Evolutionary conservation across 1,284 basidiomycete species (phyloP).

Genomic region (Sporisorium reilianum): DNA sequence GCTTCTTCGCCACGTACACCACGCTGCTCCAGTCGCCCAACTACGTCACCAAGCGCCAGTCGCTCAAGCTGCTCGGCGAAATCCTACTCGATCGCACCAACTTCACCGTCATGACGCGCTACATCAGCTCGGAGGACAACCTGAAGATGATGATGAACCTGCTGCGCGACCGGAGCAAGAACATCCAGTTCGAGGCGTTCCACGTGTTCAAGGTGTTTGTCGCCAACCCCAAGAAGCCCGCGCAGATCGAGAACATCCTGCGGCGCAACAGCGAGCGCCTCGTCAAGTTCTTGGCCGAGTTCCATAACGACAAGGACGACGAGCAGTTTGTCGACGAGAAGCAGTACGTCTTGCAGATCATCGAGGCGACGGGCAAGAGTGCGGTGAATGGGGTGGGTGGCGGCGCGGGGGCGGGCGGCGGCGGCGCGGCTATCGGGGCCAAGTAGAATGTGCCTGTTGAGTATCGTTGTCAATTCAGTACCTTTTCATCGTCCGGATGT

Average conservation of each 20-base stretch:
- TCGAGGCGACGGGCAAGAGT: conserved; percentile 50
- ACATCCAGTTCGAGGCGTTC: conserved; percentile 99
- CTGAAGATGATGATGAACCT: conserved; percentile 99
- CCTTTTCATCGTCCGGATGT: too few species aligned
- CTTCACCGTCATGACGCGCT: conserved; percentile 98
- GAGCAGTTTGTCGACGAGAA: conserved; percentile 69
- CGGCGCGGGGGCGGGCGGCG: not conserved
- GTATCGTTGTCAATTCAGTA: too few species aligned
- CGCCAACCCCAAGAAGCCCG: conserved; percentile 98
- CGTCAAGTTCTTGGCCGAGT: conserved; percentile 86
- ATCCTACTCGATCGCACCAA: conserved; percentile 97
- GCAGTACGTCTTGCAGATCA: conserved; percentile 68
- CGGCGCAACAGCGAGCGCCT: conserved; percentile 94
- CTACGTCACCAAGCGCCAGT: conserved; percentile 99
- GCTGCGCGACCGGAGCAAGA: conserved; percentile 94
- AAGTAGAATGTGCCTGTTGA: too few species aligned
- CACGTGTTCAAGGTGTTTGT: conserved; percentile 99
- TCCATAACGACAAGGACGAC: conserved; percentile 95
- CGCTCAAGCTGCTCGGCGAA: conserved; percentile 96
- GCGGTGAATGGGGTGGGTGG: not conserved
- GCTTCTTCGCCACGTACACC: conserved; percentile 96
- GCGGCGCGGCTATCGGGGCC: conserved; percentile 13
- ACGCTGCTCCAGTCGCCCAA: conserved; percentile 89
- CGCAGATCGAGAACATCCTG: conserved; percentile 91
- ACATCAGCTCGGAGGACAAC: conserved; percentile 85